phyloP scores from a whole-genome alignment of 768 basidiomycete species.

The Pisolithus tinctorius region DNA sequence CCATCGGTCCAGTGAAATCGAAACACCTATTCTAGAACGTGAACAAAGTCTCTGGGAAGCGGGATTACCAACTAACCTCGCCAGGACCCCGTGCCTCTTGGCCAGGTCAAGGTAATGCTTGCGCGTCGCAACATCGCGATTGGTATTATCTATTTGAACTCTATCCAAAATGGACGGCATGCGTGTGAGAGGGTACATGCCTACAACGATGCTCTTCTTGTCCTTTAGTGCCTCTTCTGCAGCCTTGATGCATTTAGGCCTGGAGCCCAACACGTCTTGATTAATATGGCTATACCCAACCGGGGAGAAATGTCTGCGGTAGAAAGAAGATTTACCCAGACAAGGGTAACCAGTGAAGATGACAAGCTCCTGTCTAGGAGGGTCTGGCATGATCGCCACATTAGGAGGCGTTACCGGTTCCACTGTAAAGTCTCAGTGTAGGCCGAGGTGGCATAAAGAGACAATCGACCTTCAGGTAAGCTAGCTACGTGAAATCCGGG shows the following conservation, averaged over 20 bases:
- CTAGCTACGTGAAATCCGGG: conserved; percentile 64
- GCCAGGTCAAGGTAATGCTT: conserved; percentile 67
- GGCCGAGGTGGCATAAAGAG: not conserved
- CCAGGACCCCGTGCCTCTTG: conserved; percentile 42
- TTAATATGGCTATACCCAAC: conserved; percentile 77
- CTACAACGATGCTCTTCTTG: conserved; percentile 70
- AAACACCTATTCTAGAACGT: conserved; percentile 48
- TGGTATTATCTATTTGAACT: conserved; percentile 74
- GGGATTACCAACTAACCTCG: conserved; percentile 39
- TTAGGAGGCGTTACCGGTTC: conserved; percentile 24
- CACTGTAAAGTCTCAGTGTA: conserved; percentile 27
- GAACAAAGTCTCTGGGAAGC: not conserved
- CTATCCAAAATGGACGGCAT: not conserved
- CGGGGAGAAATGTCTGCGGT: conserved; percentile 55
- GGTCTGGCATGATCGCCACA: conserved; percentile 10
- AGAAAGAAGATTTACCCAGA: conserved; percentile 82
- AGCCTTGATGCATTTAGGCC: conserved; percentile 66
- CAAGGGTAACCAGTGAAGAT: conserved; percentile 58
- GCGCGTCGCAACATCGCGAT: conserved; percentile 65
- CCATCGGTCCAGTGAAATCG: conserved; percentile 65
- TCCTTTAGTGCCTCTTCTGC: conserved; percentile 47
- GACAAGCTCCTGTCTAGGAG: conserved; percentile 38
- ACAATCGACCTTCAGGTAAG: conserved; percentile 25
- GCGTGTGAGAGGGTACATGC: conserved; percentile 36
- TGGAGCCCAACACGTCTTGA: conserved; percentile 74